Evolutionary conservation across 805 yeast species (phyloP), one percentile per base, ranked within the genome.

Genomic region (Wickerhamomyces ciferrii): DNA sequence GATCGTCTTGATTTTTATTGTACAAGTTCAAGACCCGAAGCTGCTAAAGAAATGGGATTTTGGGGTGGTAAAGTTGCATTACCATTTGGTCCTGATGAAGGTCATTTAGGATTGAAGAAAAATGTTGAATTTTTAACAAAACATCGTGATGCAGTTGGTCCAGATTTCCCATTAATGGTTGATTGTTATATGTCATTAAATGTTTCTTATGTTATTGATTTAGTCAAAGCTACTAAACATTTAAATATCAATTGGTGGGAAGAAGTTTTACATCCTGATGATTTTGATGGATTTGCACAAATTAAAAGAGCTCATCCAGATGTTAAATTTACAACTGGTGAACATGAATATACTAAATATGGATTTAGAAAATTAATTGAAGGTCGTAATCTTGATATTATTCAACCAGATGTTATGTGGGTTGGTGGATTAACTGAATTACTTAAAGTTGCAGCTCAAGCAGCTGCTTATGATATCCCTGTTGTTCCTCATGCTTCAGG

Each of bases 401-500:
- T 74, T 47, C 79, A 74, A 55, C 78, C 78, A 20, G 79, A 74
- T 54, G 71, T 74, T 43, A 74, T 74, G 78, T 74, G 78, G 78
- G 75, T 72, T 49, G 78, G 78, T 43, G 78, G 78, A 40, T 55
- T 74, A 66, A 72, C 78, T 18, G 79, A 74, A 60, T 59, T 73
- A 31, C 59, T 74, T 44, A 68, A 71, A 51, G 63, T 74, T 43
- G 69, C 75, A 38, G 70, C 69, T 17, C 78, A 74, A 54, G 78
- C 78, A 24, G 76, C 76, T 42, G 78, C 78, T 18, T 74, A 74
- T 51, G 79, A 74, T 51, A 71, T 74, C 43, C 79, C 79, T 24
- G 76, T 74, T 41, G 79, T 74, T 46, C 78, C 78, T 32, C 79
- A 74, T 52, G 79, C 78, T 31, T 69, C 75, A n/a, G 78, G 79